Evolutionary conservation across 148 eudicot genomes (phyloP).

Genomic region (Polygonum aviculare): DNA sequence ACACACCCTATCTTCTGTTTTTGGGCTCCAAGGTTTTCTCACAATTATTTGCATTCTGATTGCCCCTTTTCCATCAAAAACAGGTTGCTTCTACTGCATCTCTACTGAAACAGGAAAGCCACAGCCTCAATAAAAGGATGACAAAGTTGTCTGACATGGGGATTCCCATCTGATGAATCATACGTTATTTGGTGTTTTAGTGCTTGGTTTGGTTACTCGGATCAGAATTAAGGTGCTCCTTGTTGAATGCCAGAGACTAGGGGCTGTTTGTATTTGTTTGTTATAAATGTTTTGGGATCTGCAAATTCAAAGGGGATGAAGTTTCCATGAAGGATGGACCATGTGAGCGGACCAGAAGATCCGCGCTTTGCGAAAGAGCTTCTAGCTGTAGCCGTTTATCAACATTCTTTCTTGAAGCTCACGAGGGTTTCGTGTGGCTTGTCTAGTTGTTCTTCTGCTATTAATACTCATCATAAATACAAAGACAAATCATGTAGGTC

Average conservation of each 20-base stretch:
- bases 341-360: too few species aligned
- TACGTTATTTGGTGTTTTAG: neutral
- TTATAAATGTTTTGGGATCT: too few species aligned
- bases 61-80: neutral
- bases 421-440: neutral
- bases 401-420: neutral
- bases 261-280: too few species aligned
- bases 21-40: neutral
- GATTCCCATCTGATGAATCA: conserved; percentile 38
- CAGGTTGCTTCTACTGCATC: conserved; percentile 90
- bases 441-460: neutral
- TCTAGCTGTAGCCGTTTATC: too few species aligned
- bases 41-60: neutral
- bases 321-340: too few species aligned
- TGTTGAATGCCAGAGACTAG: too few species aligned
- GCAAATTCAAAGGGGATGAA: too few species aligned
- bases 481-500: neutral
- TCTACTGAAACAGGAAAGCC: conserved; percentile 44
- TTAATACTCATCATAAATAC: neutral
- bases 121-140: conserved; percentile 41
- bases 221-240: too few species aligned
- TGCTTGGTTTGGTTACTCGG: too few species aligned
- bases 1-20: neutral
- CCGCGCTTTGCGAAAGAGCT: too few species aligned
- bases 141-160: conserved; percentile 74